Evolutionary conservation across 257 asterid species (phyloP).

Genomic region (Fraxinus pennsylvanica): DNA sequence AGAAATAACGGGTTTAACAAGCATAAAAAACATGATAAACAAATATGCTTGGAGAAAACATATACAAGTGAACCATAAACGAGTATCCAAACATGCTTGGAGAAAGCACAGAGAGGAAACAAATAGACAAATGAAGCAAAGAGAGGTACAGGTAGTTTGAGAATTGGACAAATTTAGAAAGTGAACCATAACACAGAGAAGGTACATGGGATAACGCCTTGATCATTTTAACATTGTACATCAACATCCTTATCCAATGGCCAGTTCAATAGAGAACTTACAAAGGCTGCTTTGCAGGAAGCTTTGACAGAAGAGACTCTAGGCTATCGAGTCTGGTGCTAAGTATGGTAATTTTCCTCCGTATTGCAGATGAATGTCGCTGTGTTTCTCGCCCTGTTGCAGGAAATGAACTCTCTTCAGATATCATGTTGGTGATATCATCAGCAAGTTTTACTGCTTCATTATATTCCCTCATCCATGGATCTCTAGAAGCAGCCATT

Average conservation of each 20-base stretch:
- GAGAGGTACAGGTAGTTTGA: no score
- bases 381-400: constrained; percentile 77
- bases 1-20: constrained; percentile 26
- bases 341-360: constrained; percentile 87
- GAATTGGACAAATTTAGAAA: no score
- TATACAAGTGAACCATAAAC: no score
- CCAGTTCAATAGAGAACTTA: constrained; percentile 36
- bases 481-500: constrained; percentile 79
- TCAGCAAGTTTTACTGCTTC: constrained; percentile 88
- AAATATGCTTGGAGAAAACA: no score
- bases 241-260: not conserved
- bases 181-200: no score
- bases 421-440: constrained; percentile 79
- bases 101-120: no score
- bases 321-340: constrained; percentile 81
- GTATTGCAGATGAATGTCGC: constrained; percentile 74
- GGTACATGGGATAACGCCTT: no score
- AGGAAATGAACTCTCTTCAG: constrained; percentile 71
- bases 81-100: no score
- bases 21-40: constrained; percentile 59
- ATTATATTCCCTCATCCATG: constrained; percentile 93
- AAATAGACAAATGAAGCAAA: no score
- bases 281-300: constrained; percentile 68
- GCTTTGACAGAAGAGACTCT: constrained; percentile 57
- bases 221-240: no score